These are phyloP conservation scores for Geotrichum carabidarum DNA, from an alignment of 1,139 yeast genomes.

Conservation along the genomic window DNA sequence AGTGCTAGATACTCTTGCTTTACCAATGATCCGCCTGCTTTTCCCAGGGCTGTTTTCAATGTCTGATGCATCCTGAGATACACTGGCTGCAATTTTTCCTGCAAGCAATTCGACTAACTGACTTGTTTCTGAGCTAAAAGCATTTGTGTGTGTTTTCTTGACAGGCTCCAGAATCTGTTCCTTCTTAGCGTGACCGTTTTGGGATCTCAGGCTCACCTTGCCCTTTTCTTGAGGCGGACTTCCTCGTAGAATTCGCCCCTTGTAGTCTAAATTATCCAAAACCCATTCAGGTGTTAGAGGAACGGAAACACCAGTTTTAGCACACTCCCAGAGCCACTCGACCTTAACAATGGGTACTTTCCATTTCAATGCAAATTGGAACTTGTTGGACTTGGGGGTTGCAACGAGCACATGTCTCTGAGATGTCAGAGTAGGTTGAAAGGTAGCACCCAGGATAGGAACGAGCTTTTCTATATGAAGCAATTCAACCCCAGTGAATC, in stretches of 20 bases:
- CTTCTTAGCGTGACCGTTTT: background rate
- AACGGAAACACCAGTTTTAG: constrained; percentile 29
- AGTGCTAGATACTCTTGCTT: constrained; percentile 3
- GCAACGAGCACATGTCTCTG: constrained; percentile 61
- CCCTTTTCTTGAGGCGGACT: background rate
- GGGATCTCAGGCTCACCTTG: background rate
- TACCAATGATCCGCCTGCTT: constrained; percentile 8
- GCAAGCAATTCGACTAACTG: constrained; percentile 3
- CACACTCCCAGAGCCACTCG: constrained; percentile 50
- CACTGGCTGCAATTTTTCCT: background rate
- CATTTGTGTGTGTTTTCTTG: background rate
- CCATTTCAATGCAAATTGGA: constrained; percentile 53
- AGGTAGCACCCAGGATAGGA: constrained; percentile 43
- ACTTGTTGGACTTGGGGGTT: constrained; percentile 45
- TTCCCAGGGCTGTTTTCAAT: constrained; percentile 1
- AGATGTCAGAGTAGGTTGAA: constrained; percentile 48
- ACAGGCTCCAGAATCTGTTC: background rate
- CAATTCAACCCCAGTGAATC: constrained; percentile 78
- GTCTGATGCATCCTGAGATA: constrained; percentile 2
- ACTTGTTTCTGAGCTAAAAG: background rate
- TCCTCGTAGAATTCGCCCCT: constrained; percentile 3
- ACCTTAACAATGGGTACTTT: constrained; percentile 50
- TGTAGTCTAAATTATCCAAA: constrained; percentile 33
- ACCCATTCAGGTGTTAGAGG: constrained; percentile 40
- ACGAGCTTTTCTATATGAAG: constrained; percentile 68